These are phyloP conservation scores for Taphrina communis DNA, from an alignment of 1,139 yeast species.

Conservation along the genomic window DNA sequence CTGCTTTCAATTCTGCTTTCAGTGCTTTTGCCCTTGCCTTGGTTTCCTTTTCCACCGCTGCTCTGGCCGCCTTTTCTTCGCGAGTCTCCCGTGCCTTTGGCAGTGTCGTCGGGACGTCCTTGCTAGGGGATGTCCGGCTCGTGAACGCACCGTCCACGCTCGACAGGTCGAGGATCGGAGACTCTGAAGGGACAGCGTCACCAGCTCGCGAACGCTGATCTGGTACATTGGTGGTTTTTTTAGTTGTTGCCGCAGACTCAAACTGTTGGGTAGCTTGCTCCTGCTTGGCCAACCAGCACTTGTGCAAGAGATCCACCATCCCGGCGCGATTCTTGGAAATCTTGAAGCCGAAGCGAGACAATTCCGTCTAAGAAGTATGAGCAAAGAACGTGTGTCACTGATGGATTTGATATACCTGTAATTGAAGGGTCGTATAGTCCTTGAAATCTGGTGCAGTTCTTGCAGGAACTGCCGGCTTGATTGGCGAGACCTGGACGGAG, in stretches of 20 bases:
- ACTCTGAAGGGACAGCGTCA: not conserved
- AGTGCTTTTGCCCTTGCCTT: not conserved
- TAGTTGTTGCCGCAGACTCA: not conserved
- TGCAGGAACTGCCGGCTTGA: not conserved
- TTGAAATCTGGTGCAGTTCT: slow-evolving; percentile 22
- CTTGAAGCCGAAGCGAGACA: slow-evolving; percentile 41
- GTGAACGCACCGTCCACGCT: not conserved
- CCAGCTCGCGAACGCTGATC: not conserved
- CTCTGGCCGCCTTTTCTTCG: not conserved
- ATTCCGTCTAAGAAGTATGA: slow-evolving; percentile 26
- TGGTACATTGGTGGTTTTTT: not conserved
- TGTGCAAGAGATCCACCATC: slow-evolving; percentile 34
- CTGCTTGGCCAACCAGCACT: slow-evolving; percentile 35
- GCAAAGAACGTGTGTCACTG: too few relatives aligned
- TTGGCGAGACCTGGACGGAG: not conserved
- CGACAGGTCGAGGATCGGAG: not conserved
- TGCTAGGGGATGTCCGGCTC: not conserved
- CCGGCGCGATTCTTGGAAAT: slow-evolving; percentile 29
- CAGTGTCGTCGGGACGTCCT: not conserved
- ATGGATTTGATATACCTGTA: slow-evolving; percentile 20
- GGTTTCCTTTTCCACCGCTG: not conserved
- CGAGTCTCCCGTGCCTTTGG: not conserved
- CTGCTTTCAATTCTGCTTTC: slow-evolving; percentile 8
- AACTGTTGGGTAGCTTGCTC: not conserved
- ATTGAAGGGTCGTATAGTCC: slow-evolving; percentile 22